These are phyloP conservation scores for Solanum chmielewskii DNA, from an alignment of 257 asterid genomes.

Conservation along the genomic window DNA sequence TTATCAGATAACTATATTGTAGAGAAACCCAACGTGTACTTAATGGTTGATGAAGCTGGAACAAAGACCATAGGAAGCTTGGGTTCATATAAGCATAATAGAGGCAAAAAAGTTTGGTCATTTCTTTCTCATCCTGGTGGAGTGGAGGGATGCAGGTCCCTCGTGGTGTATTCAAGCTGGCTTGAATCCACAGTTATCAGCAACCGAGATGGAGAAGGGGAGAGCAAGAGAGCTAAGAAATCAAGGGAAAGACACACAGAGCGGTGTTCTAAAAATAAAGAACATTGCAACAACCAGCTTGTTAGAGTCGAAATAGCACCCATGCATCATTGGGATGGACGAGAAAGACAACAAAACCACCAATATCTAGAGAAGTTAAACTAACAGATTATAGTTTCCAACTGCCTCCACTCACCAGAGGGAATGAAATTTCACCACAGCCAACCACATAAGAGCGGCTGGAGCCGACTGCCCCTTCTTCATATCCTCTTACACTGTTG, in stretches of 20 bases:
- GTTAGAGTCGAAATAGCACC: background rate
- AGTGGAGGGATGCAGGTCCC: background rate
- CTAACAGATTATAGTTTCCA: background rate
- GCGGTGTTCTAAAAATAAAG: background rate
- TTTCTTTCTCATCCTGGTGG: background rate
- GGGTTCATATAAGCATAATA: background rate
- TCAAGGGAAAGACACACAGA: background rate
- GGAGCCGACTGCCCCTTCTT: slow-evolving; percentile 95
- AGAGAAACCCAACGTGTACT: background rate
- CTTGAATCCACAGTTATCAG: background rate
- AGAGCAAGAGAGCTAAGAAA: background rate
- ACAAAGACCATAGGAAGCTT: background rate
- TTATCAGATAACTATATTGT: background rate
- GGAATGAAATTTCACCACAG: slow-evolving; percentile 88
- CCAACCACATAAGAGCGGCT: slow-evolving; percentile 81
- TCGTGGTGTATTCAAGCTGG: background rate
- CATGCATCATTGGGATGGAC: background rate
- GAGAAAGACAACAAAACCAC: background rate
- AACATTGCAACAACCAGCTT: background rate
- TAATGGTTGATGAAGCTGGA: background rate
- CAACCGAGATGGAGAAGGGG: background rate
- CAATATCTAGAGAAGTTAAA: background rate
- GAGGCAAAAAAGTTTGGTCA: background rate
- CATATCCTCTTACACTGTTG: slow-evolving; percentile 92
- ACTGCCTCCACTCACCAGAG: slow-evolving; percentile 48